A percentile compares a stretch with the other conserved stretches of the same genome.
These are phyloP conservation scores for Microsporum ferrugineum DNA, from an alignment of 2,329 filamentous ascomycete species.

Conservation along the genomic window DNA sequence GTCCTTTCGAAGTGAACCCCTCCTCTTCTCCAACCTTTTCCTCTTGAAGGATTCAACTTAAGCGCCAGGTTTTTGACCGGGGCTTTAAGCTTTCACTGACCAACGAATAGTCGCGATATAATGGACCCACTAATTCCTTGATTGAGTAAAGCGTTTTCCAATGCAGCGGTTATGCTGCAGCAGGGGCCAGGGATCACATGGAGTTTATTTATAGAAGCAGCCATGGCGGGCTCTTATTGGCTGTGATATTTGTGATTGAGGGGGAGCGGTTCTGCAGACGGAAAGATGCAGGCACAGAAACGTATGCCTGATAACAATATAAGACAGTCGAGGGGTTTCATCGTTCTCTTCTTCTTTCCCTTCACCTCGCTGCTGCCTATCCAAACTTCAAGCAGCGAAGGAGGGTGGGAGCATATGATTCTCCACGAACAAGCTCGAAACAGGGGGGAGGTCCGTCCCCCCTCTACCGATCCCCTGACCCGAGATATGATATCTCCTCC, in stretches of 20 bases:
- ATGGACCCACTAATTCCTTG: background rate
- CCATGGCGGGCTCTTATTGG: background rate
- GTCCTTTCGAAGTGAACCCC: background rate
- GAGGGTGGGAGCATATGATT: background rate
- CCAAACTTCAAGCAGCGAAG: background rate
- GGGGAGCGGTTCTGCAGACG: background rate
- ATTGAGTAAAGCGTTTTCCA: background rate
- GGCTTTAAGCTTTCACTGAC: background rate
- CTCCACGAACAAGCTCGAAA: background rate
- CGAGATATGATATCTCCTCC: constrained; percentile 34
- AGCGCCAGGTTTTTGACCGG: background rate
- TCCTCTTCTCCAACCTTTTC: background rate
- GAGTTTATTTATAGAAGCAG: background rate
- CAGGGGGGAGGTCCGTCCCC: background rate
- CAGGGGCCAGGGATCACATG: background rate
- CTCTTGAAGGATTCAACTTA: constrained; percentile 1
- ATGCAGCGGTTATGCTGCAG: background rate
- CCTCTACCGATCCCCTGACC: constrained; percentile 18
- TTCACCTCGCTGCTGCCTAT: background rate
- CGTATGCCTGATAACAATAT: background rate
- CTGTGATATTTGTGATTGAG: background rate
- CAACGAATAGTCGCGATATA: background rate
- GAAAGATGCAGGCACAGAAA: background rate
- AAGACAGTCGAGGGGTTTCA: background rate
- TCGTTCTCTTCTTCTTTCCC: background rate